A percentile compares a stretch with the other conserved stretches of the same genome.
Conservation (phyloP, 1,139 yeast genomes). For the Taphrina confusa region DNA sequence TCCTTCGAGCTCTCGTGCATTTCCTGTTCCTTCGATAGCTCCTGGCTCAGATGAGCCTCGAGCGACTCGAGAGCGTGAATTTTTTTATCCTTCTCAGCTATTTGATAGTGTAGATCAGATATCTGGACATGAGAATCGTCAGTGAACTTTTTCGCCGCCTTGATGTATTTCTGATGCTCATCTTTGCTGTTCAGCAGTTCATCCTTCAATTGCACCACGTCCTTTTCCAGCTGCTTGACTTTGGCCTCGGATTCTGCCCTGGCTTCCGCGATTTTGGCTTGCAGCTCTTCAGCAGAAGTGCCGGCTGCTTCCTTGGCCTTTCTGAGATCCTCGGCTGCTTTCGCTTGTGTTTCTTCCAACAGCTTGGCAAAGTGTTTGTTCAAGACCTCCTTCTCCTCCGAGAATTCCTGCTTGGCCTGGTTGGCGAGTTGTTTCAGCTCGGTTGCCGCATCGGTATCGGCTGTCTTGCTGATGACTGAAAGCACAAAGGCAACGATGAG, state of each 20-base stretch:
- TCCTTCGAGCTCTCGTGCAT: slow-evolving; percentile 28
- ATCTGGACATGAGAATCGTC: slow-evolving; percentile 21
- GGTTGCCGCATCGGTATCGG: slow-evolving; percentile 7
- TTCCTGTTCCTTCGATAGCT: slow-evolving; percentile 21
- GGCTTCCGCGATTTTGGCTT: slow-evolving; percentile 2
- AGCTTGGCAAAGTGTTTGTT: slow-evolving; percentile 13
- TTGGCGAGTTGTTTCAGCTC: slow-evolving; percentile 11
- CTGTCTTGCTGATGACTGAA: slow-evolving; percentile 18
- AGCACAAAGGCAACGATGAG: slow-evolving; percentile 7
- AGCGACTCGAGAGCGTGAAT: slow-evolving; percentile 13
- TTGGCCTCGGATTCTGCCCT: neutral
- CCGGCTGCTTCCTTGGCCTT: neutral
- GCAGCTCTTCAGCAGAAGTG: neutral
- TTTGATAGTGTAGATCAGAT: slow-evolving; percentile 19
- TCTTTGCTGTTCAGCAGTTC: neutral
- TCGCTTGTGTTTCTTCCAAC: slow-evolving; percentile 1
- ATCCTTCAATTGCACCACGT: neutral
- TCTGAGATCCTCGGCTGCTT: neutral
- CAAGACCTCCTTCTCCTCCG: slow-evolving; percentile 29
- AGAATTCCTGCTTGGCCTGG: slow-evolving; percentile 13
- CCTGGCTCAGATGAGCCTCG: slow-evolving; percentile 5
- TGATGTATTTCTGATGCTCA: neutral
- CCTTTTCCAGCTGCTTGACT: slow-evolving; percentile 1
- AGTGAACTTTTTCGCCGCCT: slow-evolving; percentile 9
- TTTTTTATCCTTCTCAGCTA: slow-evolving; percentile 27